Evolutionary conservation across 768 basidiomycete species (phyloP).

Genomic region (Termitomyces heimii): DNA sequence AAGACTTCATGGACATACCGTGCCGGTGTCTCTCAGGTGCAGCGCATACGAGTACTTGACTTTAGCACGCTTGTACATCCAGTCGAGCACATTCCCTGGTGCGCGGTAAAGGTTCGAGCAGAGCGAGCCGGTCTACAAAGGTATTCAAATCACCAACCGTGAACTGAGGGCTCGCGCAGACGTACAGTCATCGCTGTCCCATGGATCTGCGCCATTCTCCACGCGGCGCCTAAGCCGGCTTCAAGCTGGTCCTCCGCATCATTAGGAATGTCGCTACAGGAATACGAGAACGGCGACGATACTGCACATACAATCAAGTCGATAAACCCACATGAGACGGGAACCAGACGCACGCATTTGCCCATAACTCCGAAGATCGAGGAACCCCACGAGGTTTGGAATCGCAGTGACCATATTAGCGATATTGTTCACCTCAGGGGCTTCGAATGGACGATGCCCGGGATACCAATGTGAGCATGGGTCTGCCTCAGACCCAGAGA

Average conservation of each 20-base stretch:
- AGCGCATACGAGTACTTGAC: conserved; percentile 61
- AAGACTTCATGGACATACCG: conserved; percentile 33
- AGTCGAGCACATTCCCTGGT: conserved; percentile 63
- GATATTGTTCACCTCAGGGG: conserved; percentile 70
- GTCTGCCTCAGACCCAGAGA: conserved; percentile 24
- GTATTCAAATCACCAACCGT: background rate
- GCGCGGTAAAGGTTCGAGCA: conserved; percentile 44
- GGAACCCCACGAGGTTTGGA: conserved; percentile 52
- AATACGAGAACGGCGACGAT: conserved; percentile 73
- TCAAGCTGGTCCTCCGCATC: conserved; percentile 71
- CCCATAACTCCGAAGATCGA: conserved; percentile 78
- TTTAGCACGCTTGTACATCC: conserved; percentile 49
- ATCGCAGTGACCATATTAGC: conserved; percentile 58
- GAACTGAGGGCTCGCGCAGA: background rate
- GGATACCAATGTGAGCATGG: conserved; percentile 77
- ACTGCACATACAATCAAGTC: conserved; percentile 31
- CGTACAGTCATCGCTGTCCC: conserved; percentile 47
- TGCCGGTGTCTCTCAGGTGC: conserved; percentile 66
- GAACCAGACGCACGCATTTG: conserved; percentile 61
- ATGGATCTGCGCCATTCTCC: conserved; percentile 41
- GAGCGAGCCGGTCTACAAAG: conserved; percentile 35
- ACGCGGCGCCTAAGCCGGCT: conserved; percentile 53
- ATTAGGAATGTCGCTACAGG: conserved; percentile 51
- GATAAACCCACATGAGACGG: background rate
- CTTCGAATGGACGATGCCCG: conserved; percentile 67